A percentile compares a stretch with the other conserved stretches of the same genome.
Evolutionary conservation across 2,329 filamentous ascomycete genomes (phyloP).

Genomic region (Beauveria asiatica): DNA sequence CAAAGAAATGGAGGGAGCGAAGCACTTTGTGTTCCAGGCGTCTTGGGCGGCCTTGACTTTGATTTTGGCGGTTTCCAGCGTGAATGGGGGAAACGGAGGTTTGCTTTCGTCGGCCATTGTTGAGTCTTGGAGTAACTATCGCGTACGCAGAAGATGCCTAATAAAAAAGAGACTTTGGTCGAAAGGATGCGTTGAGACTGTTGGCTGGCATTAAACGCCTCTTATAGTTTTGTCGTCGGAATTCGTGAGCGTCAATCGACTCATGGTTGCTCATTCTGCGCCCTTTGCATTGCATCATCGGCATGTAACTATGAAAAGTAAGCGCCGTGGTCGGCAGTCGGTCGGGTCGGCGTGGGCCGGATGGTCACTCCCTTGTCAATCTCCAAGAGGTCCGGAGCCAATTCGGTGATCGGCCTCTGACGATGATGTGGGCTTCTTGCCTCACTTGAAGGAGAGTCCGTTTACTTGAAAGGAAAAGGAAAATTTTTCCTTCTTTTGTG

Average conservation of each 20-base stretch:
- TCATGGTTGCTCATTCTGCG: not conserved
- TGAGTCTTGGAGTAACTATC: too few relatives aligned
- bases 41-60: slow-evolving; percentile 83
- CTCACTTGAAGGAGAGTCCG: too few relatives aligned
- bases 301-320: not conserved
- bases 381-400: not conserved
- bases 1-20: too few relatives aligned
- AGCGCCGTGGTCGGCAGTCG: not conserved
- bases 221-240: not conserved
- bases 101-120: slow-evolving; percentile 1
- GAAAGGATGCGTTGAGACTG: not conserved
- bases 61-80: slow-evolving; percentile 54
- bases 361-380: not conserved
- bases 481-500: too few relatives aligned
- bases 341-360: not conserved
- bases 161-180: too few relatives aligned
- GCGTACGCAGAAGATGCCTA: too few relatives aligned
- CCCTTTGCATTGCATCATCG: not conserved
- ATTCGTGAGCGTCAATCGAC: not conserved
- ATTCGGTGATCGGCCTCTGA: not conserved
- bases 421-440: too few relatives aligned
- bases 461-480: too few relatives aligned
- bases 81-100: slow-evolving; percentile 63
- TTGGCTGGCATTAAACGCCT: not conserved
- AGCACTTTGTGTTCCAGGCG: slow-evolving; percentile 68